Conservation (phyloP, 768 basidiomycete genomes). For the Gautieria morchelliformis region DNA sequence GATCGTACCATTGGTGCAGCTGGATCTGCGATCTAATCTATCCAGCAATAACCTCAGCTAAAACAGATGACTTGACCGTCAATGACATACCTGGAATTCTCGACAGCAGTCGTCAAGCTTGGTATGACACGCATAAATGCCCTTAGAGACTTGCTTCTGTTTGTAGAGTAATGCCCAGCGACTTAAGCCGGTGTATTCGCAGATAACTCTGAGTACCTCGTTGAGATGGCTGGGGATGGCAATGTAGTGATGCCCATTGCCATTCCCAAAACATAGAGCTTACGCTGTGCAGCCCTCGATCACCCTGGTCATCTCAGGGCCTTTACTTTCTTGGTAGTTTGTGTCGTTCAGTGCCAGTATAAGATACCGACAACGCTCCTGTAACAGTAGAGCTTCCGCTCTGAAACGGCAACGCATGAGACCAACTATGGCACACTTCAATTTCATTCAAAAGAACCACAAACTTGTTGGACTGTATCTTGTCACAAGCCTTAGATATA, state of each 20-base stretch:
- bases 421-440: slow-evolving; percentile 1
- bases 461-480: slow-evolving; percentile 41
- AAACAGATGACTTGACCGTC: slow-evolving; percentile 3
- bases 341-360: slow-evolving; percentile 30
- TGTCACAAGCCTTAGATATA: slow-evolving; percentile 38
- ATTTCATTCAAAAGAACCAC: neutral
- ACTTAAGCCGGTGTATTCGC: slow-evolving; percentile 32
- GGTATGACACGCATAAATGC: slow-evolving; percentile 37
- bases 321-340: slow-evolving; percentile 15
- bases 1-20: slow-evolving; percentile 26
- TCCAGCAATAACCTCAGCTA: neutral
- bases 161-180: slow-evolving; percentile 34
- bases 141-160: slow-evolving; percentile 33
- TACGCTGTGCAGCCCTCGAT: slow-evolving; percentile 14
- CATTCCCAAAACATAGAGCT: slow-evolving; percentile 15
- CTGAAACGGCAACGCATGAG: slow-evolving; percentile 17
- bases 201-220: slow-evolving; percentile 31
- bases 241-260: neutral
- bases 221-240: slow-evolving; percentile 19
- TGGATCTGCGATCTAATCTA: slow-evolving; percentile 39
- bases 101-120: slow-evolving; percentile 36
- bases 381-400: slow-evolving; percentile 33
- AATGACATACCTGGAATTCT: slow-evolving; percentile 34
- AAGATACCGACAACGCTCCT: slow-evolving; percentile 36
- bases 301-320: neutral